Evolutionary conservation across 495 filamentous ascomycete species (phyloP).

Genomic region (Podospora pseudoanserina): DNA sequence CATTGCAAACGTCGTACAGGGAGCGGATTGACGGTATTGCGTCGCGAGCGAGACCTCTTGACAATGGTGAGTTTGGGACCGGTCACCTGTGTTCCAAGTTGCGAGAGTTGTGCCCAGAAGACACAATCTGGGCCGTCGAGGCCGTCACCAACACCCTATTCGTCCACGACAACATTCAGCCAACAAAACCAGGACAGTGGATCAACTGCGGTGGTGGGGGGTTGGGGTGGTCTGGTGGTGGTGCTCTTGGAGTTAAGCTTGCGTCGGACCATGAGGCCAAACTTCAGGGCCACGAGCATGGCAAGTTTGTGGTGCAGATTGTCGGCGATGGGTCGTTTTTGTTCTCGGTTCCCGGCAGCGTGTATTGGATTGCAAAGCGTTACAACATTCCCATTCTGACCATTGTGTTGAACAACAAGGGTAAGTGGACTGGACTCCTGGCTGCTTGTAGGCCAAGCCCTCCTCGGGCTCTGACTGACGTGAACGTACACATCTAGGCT

Average conservation of each 20-base stretch:
- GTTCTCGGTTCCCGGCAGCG: slow-evolving; percentile 81
- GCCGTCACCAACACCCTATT: slow-evolving; percentile 78
- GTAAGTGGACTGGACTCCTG: slow-evolving; percentile 33
- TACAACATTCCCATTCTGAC: slow-evolving; percentile 88
- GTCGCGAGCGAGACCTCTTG: slow-evolving; percentile 51
- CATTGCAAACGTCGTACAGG: slow-evolving; percentile 57
- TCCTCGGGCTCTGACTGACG: not conserved
- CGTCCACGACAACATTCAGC: slow-evolving; percentile 78
- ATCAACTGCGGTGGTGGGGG: slow-evolving; percentile 94
- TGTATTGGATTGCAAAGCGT: slow-evolving; percentile 87
- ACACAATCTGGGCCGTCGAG: slow-evolving; percentile 84
- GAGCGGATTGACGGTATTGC: slow-evolving; percentile 57
- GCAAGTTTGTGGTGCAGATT: slow-evolving; percentile 86
- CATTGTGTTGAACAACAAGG: slow-evolving; percentile 91
- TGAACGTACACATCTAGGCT: slow-evolving; percentile 49
- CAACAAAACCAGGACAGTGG: slow-evolving; percentile 74
- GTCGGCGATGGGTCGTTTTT: slow-evolving; percentile 92
- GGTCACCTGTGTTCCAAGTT: slow-evolving; percentile 67
- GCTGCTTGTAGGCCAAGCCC: not conserved
- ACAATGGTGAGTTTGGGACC: slow-evolving; percentile 64
- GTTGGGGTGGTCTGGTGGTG: slow-evolving; percentile 93
- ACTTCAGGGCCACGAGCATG: slow-evolving; percentile 55
- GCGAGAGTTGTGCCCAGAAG: slow-evolving; percentile 60
- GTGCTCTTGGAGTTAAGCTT: slow-evolving; percentile 81
- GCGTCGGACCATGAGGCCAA: slow-evolving; percentile 62